phyloP scores from a whole-genome alignment of 495 filamentous ascomycete species.

The Apiosordaria backusii region DNA sequence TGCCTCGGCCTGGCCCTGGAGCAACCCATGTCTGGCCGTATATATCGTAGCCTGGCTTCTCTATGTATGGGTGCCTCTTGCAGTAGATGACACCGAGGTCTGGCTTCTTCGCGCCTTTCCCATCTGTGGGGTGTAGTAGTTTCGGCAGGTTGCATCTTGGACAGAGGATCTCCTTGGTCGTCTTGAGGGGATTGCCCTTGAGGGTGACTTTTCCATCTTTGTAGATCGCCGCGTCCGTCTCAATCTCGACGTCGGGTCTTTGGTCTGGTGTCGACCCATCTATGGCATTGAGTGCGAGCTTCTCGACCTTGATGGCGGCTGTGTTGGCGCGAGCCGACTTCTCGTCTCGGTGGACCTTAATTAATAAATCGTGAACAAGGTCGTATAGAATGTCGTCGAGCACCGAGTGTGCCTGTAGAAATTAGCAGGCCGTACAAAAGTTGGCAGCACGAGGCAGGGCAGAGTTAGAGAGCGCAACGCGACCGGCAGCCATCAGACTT shows the following conservation, averaged over 20 bases:
- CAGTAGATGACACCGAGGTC: constrained; percentile 69
- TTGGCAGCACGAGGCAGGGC: background rate
- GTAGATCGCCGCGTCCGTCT: constrained; percentile 68
- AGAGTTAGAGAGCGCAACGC: constrained; percentile 1
- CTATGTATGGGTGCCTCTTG: constrained; percentile 69
- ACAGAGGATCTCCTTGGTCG: constrained; percentile 66
- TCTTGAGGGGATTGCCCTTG: constrained; percentile 72
- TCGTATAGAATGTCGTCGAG: constrained; percentile 69
- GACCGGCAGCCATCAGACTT: constrained; percentile 26
- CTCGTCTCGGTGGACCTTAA: constrained; percentile 70
- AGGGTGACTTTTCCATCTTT: constrained; percentile 68
- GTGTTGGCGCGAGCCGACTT: constrained; percentile 68
- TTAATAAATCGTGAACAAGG: constrained; percentile 65
- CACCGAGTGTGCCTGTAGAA: constrained; percentile 49
- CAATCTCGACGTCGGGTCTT: constrained; percentile 52
- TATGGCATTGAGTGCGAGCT: constrained; percentile 56
- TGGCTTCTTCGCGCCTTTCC: constrained; percentile 56
- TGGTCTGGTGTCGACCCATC: constrained; percentile 41
- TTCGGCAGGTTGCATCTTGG: constrained; percentile 63
- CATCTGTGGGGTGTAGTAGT: constrained; percentile 60
- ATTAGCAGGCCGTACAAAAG: constrained; percentile 5
- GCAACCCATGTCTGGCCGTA: constrained; percentile 71
- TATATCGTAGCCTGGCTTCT: constrained; percentile 71
- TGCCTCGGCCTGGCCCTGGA: constrained; percentile 51
- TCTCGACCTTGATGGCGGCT: constrained; percentile 67